A percentile compares a stretch with the other conserved stretches of the same genome.
These are phyloP conservation scores for Amanita rubescens DNA, from an alignment of 768 basidiomycete genomes.

Conservation along the genomic window DNA sequence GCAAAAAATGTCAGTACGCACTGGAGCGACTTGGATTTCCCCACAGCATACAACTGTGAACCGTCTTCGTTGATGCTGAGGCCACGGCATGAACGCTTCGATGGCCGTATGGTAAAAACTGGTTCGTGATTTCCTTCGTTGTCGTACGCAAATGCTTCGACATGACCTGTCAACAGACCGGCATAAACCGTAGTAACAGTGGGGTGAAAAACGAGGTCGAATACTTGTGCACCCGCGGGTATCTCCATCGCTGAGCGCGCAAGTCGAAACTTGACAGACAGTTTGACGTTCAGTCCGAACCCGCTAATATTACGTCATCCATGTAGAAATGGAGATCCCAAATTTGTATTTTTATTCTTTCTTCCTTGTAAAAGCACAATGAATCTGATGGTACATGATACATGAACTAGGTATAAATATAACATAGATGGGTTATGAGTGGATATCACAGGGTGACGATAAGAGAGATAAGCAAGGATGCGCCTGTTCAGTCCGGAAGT, in stretches of 20 bases:
- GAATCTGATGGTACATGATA: conserved; percentile 3
- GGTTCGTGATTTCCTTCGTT: conserved; percentile 53
- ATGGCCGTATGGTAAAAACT: conserved; percentile 60
- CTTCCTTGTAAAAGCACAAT: conserved; percentile 7
- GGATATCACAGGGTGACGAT: not conserved
- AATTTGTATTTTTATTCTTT: not conserved
- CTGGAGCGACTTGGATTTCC: conserved; percentile 77
- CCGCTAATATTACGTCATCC: not conserved
- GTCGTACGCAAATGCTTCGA: conserved; percentile 78
- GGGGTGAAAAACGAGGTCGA: conserved; percentile 88
- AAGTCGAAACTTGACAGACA: conserved; percentile 8
- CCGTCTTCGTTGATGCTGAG: conserved; percentile 66
- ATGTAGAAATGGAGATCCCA: no score
- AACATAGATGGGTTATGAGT: not conserved
- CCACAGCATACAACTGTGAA: conserved; percentile 62
- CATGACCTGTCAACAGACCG: conserved; percentile 72
- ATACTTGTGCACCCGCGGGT: conserved; percentile 68
- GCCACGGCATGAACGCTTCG: conserved; percentile 78
- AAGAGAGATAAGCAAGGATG: no score
- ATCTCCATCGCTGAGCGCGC: conserved; percentile 52
- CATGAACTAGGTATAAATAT: conserved; percentile 6
- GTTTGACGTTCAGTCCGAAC: not conserved
- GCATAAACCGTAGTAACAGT: conserved; percentile 61
- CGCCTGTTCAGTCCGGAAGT: conserved; percentile 31
- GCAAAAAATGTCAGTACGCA: conserved; percentile 34